Evolutionary conservation across 2,329 filamentous ascomycete species (phyloP), one percentile per base, ranked within the genome.

Genomic region (Zasmidium angulare): DNA sequence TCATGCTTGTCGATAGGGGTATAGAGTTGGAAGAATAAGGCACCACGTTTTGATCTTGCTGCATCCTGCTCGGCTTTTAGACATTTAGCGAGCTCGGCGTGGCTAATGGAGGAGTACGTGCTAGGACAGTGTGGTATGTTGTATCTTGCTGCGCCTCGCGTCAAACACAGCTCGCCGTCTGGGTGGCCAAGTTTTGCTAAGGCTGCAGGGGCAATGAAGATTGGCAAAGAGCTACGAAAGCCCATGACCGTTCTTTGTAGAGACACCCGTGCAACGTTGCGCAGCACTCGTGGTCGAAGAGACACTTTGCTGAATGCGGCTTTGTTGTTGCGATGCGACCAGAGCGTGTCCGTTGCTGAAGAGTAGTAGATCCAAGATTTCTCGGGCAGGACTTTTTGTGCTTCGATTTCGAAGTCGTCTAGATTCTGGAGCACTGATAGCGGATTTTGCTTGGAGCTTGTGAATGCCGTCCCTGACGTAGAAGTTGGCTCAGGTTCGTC

Each of bases 131-230:
- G 36, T 3, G 36, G 36, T 7, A 43, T 43, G n/a, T 43, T 43
- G 36, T 43, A 19, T 17, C 36, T 14, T 6, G 71, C 79, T 10
- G 82, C 81, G 36, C 75, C 83, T 72, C 79, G 77, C 54, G 82
- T 78, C 12, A 85, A 40, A 2, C 31, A 31, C n/a, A 53, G n/a
- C 19, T 53, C 51, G 19, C 51, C 51, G 24, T 31, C 36, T 31
- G 29, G n/a, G 72, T 97, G 83, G 59, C 93, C 93, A 6, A 97
- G 86, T 76, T 96, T 96, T 68, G 93, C 93, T 6, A 97, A 84
- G 0, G 93, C 93, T 11, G 93, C 36, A 10, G 36, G 36, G 9
- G 36, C 36, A 43, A 43, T 19, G 36, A 43, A 43, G 10, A 43
- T 17, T 10, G 36, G 36, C n/a, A 43, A 43, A 6, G 36, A 43